These are phyloP conservation scores for Thinopyrum obtusiflorum DNA, from an alignment of 202 grass and related monocot genomes.

Conservation along the genomic window DNA sequence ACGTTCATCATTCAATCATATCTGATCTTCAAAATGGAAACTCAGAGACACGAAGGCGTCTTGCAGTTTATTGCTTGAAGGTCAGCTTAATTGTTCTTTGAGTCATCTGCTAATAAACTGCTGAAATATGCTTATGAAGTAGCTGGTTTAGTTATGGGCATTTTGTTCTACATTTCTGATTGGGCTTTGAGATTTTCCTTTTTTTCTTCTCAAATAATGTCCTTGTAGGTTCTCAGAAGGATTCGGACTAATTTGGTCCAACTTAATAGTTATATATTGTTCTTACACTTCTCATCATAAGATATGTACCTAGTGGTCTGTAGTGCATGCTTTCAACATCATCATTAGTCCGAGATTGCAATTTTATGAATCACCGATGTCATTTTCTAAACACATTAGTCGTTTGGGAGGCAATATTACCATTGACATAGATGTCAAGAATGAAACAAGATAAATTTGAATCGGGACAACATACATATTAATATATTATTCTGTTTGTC, in stretches of 20 bases:
- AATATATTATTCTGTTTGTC: background rate
- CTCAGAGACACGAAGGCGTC: constrained; percentile 77
- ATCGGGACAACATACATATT: background rate
- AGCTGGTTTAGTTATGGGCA: constrained; percentile 4
- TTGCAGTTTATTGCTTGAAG: constrained; percentile 99
- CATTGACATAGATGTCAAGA: background rate
- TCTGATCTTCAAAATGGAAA: constrained; percentile 99
- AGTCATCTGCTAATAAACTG: constrained; percentile 16
- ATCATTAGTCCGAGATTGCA: constrained; percentile 1
- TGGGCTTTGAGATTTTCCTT: background rate
- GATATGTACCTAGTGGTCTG: constrained; percentile 7
- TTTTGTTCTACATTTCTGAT: constrained; percentile 16
- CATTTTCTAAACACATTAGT: background rate
- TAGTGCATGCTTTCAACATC: constrained; percentile 7
- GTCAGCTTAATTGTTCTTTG: constrained; percentile 30
- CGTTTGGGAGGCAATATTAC: background rate
- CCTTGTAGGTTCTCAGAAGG: background rate
- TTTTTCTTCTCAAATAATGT: background rate
- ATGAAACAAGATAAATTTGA: constrained; percentile 1
- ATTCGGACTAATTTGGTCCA: constrained; percentile 18
- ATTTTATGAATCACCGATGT: background rate
- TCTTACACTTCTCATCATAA: constrained; percentile 1
- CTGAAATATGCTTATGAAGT: constrained; percentile 2
- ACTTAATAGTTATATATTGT: background rate
- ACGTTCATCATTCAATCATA: constrained; percentile 99